Percentiles rank a stretch among this genome's conserved stretches.
phyloP scores from a whole-genome alignment of 306 rosid species.

The Vigna nakashimae region DNA sequence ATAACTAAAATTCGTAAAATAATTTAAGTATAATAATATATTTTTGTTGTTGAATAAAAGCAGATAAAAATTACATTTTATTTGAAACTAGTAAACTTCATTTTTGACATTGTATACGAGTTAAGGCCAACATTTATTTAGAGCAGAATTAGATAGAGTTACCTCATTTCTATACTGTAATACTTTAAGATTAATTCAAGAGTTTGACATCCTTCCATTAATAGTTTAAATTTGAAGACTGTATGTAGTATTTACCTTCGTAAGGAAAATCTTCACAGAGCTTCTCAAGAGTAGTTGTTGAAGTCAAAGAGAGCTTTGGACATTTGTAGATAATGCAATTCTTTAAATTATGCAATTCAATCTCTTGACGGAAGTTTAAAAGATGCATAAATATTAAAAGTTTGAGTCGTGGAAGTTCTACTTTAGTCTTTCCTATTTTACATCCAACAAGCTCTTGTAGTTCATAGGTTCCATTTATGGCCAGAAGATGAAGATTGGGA shows the following conservation, averaged over 20 bases:
- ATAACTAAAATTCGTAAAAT: too few species aligned
- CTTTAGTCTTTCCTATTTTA: background rate
- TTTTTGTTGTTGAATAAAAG: too few species aligned
- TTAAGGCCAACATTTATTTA: too few species aligned
- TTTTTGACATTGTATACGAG: too few species aligned
- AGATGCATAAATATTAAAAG: constrained; percentile 2
- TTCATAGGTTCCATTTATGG: background rate
- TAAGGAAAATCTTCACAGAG: background rate
- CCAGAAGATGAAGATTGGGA: background rate
- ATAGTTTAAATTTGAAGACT: background rate
- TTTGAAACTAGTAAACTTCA: too few species aligned
- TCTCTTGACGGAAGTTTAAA: constrained; percentile 13
- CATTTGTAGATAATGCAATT: constrained; percentile 19
- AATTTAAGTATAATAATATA: too few species aligned
- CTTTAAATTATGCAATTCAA: background rate
- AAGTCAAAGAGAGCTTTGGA: constrained; percentile 29
- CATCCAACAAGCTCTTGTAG: background rate
- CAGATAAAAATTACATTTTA: too few species aligned
- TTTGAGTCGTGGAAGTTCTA: constrained; percentile 32
- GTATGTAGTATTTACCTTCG: background rate
- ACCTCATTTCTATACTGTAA: too few species aligned
- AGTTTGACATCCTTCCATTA: too few species aligned
- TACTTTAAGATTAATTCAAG: too few species aligned
- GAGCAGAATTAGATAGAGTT: too few species aligned
- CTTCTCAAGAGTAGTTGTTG: background rate